These are phyloP conservation scores for Fusarium sterilihyphosum DNA, from an alignment of 2,329 filamentous ascomycete species.

Conservation along the genomic window DNA sequence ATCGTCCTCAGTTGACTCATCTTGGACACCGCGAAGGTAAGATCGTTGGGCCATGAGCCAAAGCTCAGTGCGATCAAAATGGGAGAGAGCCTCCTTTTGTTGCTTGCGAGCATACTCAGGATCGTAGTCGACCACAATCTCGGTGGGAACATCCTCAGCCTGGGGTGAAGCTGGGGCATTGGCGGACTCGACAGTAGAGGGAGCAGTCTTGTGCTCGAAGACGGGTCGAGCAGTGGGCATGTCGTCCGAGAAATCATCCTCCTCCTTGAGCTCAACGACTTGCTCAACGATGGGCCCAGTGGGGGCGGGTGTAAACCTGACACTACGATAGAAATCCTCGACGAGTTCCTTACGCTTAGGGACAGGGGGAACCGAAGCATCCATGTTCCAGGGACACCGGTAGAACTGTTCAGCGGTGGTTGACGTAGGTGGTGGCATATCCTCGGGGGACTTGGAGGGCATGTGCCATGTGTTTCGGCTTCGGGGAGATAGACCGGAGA, in stretches of 20 bases:
- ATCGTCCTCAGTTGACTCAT: constrained; percentile 51
- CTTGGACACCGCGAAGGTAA: constrained; percentile 76
- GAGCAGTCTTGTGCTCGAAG: constrained; percentile 46
- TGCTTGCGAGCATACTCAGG: constrained; percentile 80
- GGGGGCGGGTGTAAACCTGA: constrained; percentile 55
- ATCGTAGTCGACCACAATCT: constrained; percentile 77
- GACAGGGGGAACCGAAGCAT: constrained; percentile 50
- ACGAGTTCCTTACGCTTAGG: constrained; percentile 50
- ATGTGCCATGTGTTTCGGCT: constrained; percentile 86
- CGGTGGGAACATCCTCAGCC: constrained; percentile 67
- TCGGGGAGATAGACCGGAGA: constrained; percentile 81
- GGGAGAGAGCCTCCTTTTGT: constrained; percentile 74
- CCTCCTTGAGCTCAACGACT: constrained; percentile 67
- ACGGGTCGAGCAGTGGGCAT: constrained; percentile 72
- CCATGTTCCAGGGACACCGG: constrained; percentile 77
- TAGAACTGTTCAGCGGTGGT: constrained; percentile 95
- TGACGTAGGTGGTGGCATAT: constrained; percentile 76
- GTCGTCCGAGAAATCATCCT: constrained; percentile 64
- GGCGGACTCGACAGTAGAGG: constrained; percentile 45
- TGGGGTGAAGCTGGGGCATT: constrained; percentile 54
- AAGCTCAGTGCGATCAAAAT: constrained; percentile 83
- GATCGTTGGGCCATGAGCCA: constrained; percentile 87
- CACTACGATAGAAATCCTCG: constrained; percentile 52
- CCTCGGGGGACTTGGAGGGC: constrained; percentile 62
- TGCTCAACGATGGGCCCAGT: constrained; percentile 64